Conservation (phyloP, 176 grass and related monocot genomes). For the Aegilops speltoides region DNA sequence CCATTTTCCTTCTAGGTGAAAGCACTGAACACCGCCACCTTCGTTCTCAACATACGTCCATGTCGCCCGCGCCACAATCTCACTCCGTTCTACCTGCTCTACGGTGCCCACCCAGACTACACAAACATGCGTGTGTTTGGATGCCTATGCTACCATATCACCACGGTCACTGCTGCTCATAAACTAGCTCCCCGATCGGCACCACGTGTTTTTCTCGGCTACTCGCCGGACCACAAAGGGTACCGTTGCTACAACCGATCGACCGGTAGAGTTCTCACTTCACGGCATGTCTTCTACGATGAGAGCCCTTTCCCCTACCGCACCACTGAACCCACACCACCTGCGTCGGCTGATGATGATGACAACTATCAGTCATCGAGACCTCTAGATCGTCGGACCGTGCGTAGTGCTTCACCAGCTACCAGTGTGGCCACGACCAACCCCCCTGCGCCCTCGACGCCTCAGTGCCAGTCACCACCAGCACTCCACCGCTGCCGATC, state of each 20-base stretch:
- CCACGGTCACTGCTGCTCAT: background rate
- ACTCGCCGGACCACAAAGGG: background rate
- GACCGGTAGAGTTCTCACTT: fast-evolving
- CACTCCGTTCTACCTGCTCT: background rate
- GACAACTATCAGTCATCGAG: no score
- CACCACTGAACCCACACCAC: background rate
- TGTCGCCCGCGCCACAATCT: background rate
- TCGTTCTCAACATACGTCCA: background rate
- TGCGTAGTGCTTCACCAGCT: background rate
- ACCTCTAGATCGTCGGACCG: fast-evolving
- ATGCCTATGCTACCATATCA: background rate
- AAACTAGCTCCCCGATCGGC: background rate
- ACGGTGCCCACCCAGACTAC: fast-evolving
- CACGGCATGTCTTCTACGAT: background rate
- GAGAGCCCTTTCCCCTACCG: background rate
- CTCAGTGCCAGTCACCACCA: no score
- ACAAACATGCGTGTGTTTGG: background rate
- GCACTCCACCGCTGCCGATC: no score
- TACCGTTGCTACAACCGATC: background rate
- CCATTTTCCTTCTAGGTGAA: background rate
- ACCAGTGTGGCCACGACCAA: no score
- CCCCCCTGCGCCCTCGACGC: no score
- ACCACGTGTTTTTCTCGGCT: background rate
- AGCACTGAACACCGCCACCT: background rate
- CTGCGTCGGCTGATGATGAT: no score